Conservation (phyloP, 495 filamentous ascomycete genomes). For the Cudoniella acicularis region DNA sequence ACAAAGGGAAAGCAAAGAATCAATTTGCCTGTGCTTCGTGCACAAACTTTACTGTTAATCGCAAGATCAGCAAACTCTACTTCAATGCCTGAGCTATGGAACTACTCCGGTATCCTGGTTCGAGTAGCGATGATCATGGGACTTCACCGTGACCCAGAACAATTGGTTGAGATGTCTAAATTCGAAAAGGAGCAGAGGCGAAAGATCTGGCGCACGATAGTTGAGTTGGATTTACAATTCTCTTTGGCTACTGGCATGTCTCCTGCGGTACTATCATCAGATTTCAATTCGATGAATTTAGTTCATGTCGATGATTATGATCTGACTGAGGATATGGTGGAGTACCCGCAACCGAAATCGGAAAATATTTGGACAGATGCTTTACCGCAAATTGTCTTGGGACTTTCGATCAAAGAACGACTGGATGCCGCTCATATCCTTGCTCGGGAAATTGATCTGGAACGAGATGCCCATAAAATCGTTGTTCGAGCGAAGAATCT, state of each 20-base stretch:
- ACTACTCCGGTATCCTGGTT: conserved; percentile 12
- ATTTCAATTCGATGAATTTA: conserved; percentile 26
- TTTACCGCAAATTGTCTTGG: conserved; percentile 16
- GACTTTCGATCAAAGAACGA: conserved; percentile 7
- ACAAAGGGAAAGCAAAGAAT: conserved; percentile 10
- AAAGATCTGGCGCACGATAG: conserved; percentile 42
- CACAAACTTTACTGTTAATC: conserved; percentile 14
- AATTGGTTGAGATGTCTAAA: conserved; percentile 21
- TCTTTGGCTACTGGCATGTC: conserved; percentile 39
- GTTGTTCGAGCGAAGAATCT: conserved; percentile 9
- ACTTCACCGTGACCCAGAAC: conserved; percentile 21
- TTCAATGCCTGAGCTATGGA: conserved; percentile 7
- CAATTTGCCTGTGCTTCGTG: conserved; percentile 9
- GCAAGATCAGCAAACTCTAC: not conserved
- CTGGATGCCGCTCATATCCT: conserved; percentile 12
- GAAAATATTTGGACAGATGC: conserved; percentile 10
- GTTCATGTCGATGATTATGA: conserved; percentile 21
- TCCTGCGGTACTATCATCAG: conserved; percentile 37
- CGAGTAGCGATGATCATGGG: conserved; percentile 21
- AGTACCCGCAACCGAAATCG: conserved; percentile 11
- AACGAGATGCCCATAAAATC: conserved; percentile 6
- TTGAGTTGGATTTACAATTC: conserved; percentile 40
- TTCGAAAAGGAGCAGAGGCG: conserved; percentile 36
- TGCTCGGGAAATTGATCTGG: conserved; percentile 7
- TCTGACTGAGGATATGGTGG: conserved; percentile 13